Percentiles rank a stretch among this genome's conserved stretches.
These are phyloP conservation scores for Botrytis hyacinthi DNA, from an alignment of 2,329 filamentous ascomycete species.

Conservation along the genomic window DNA sequence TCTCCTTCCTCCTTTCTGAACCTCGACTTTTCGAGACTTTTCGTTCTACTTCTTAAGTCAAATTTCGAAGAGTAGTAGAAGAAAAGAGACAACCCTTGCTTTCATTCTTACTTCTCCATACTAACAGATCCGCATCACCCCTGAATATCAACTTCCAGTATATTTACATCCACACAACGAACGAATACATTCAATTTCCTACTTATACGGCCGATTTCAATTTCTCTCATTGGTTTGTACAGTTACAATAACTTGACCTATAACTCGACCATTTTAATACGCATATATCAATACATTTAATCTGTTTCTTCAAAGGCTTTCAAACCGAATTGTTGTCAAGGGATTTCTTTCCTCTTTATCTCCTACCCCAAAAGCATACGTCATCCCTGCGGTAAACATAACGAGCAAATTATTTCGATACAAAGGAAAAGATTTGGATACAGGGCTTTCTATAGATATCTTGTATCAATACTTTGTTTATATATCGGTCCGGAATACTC, in stretches of 20 bases:
- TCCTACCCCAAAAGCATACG: slow-evolving; percentile 6
- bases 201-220: not conserved
- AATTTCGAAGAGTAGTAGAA: not conserved
- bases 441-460: not conserved
- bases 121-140: not conserved
- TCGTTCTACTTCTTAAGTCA: not conserved
- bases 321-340: not conserved
- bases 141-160: not conserved
- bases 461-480: not conserved
- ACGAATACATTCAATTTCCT: not conserved
- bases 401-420: not conserved
- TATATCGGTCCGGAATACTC: not conserved
- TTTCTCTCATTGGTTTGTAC: not conserved
- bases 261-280: not conserved
- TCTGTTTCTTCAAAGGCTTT: not conserved
- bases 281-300: not conserved
- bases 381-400: slow-evolving; percentile 6
- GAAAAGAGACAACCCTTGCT: not conserved
- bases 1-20: not conserved
- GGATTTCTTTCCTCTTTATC: not conserved
- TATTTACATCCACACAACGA: not conserved
- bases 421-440: not conserved
- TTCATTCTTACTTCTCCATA: not conserved
- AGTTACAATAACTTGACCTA: not conserved
- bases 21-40: not conserved